Base-by-base conservation (phyloP, 495 filamentous ascomycete genomes). In the Penicillium bialowiezense region DNA sequence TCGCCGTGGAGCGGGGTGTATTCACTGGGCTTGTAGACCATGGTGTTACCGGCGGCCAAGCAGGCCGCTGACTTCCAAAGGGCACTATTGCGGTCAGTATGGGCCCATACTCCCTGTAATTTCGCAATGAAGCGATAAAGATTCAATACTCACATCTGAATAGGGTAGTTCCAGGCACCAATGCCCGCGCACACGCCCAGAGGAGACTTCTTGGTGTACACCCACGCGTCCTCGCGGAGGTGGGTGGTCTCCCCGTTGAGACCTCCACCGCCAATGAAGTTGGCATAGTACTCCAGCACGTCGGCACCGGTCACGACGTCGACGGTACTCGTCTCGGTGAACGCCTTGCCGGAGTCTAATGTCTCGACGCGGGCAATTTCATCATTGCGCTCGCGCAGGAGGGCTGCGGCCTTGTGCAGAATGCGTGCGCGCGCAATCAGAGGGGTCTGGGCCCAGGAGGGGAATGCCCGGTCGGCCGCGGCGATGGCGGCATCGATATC, bases 21-120 rank as follows among this genome's bases (percentile, higher is more conserved):
- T 73, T 93, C 89, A 58, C 84, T 88, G 21, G 89, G 84, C 54
- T 93, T 93, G 69, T 91, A 91, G 42, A 93, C 78, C 86, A 93
- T 90, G 52, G 84, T 87, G 59, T 93, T 93, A 20, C 89, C 89
- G 3, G 89, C 89, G 8, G 87, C 86, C 13, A 93, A 76, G 48
- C 87, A 90, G 5, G 88, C 86, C 12, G 86, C 88, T 3, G 85
- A 87, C 64, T 93, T 93, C 88, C 88, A 91, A 1, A 91, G 76
- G 12, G 88, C 88, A 63, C 77, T 81, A 43, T 26, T 26, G 23
- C 23, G 23, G 23, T 26, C 23, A 26, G 23, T 26, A n/a, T n/a
- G n/a, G n/a, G n/a, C n/a, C n/a, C n/a, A n/a, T n/a, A n/a, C n/a
- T n/a, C n/a, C n/a, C n/a, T n/a, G n/a, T n/a, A n/a, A n/a, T n/a